Base-by-base conservation (phyloP, 2,329 filamentous ascomycete species). In the Cordyceps cateniannulata region DNA sequence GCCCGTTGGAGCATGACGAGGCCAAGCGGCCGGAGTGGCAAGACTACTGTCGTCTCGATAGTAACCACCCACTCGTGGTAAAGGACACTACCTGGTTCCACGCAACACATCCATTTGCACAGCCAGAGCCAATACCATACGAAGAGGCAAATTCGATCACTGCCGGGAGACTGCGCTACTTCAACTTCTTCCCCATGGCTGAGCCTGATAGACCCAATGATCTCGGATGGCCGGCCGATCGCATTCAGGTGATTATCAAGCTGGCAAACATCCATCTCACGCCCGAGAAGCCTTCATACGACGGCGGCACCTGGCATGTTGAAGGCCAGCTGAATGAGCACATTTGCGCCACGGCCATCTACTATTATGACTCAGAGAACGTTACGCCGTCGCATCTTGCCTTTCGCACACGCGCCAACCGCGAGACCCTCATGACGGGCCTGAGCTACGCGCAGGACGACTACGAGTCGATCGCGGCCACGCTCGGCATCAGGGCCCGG, bases 231-330 rank as follows among this genome's bases (percentile, higher is more conserved):
- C 1, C 52, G 32, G 67, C 4, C 65, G 65, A 29, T 6, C 71
- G 71, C 2, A 71, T 88, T 0, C 86, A 89, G 63, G 75, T 89
- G 40, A 84, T 88, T 59, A 79, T 86, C 56, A 88, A 88, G 69
- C 72, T 89, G 14, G 78, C 83, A 14, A 84, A 81, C 51, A 83
- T 88, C 49, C 77, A 86, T 27, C 75, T 89, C 0, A 83, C 79
- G 0, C 85, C 85, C 0, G 81, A 83, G 25, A 78, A 83, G 2
- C 81, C 85, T 0, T 66, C 67, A 0, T 88, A 84, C 63, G 69
- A 72, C 0, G 80, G 80, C 12, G 82, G 82, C 0, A 72, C 71
- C 1, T 85, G 82, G 79, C 82, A 85, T 63, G 66, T 83, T 2
- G 83, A 85, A 64, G 82, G 83, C n/a, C 73, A 74, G 62, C 64